A percentile compares a stretch with the other conserved stretches of the same genome.
Conservation (phyloP, 225 moss, liverwort and hornwort species). For the Sphagnum tenellum region DNA sequence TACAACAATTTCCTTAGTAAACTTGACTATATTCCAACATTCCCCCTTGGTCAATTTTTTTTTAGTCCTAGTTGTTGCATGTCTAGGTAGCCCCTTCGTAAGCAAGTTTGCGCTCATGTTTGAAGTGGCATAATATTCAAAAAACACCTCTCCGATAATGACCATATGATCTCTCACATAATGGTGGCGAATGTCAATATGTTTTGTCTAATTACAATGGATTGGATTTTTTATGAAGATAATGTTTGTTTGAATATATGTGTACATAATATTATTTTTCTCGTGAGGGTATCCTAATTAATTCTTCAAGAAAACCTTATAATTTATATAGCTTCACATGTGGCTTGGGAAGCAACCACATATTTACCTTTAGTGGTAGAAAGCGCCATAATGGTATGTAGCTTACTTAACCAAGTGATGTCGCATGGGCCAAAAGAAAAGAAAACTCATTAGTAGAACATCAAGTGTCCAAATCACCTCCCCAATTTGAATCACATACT, state of each 20-base stretch:
- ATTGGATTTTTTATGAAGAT: no score
- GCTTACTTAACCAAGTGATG: not conserved
- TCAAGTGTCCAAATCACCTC: not conserved
- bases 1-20: no score
- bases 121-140: not conserved
- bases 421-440: not conserved
- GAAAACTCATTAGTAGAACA: not conserved
- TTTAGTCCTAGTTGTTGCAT: not conserved
- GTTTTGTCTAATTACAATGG: not conserved
- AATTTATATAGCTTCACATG: slow-evolving; percentile 1
- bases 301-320: not conserved
- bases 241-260: not conserved
- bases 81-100: not conserved
- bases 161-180: not conserved
- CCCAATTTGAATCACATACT: not conserved
- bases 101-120: not conserved
- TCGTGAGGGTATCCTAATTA: not conserved
- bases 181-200: slow-evolving; percentile 1
- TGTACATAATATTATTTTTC: not conserved
- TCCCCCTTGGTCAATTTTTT: no score
- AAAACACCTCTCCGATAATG: not conserved
- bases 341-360: not conserved
- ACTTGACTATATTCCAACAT: no score
- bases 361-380: not conserved
- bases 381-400: not conserved